phyloP scores from a whole-genome alignment of 116 monocot species.

The Trichopus zeylanicus region DNA sequence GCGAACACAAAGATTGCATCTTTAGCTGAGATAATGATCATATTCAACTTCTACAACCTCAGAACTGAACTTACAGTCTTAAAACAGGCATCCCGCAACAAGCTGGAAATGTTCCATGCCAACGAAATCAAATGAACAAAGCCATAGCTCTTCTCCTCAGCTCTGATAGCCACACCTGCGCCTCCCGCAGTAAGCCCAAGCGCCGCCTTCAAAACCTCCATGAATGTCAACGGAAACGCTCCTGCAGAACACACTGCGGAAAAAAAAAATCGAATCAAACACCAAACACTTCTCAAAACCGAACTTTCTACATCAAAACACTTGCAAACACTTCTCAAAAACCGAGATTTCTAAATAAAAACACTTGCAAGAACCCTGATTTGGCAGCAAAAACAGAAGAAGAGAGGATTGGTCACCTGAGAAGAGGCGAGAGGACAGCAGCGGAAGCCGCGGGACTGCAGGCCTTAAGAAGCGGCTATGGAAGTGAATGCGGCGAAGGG shows the following conservation, averaged over 20 bases:
- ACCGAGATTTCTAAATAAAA: too few species aligned
- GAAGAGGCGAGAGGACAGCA: constrained; percentile 12
- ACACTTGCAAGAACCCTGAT: not conserved
- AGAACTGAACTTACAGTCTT: constrained; percentile 22
- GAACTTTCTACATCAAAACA: too few species aligned
- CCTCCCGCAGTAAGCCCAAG: constrained; percentile 29
- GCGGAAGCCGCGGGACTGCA: constrained; percentile 5
- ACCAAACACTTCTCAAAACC: too few species aligned
- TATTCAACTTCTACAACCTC: not conserved
- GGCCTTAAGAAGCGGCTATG: too few species aligned
- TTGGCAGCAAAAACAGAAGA: not conserved
- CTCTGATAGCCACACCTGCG: constrained; percentile 56
- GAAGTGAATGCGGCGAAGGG: not conserved
- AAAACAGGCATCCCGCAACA: constrained; percentile 24
- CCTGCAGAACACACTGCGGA: constrained; percentile 8
- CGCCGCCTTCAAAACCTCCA: constrained; percentile 66
- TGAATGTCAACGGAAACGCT: constrained; percentile 36
- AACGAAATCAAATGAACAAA: constrained; percentile 55
- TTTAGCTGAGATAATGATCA: not conserved
- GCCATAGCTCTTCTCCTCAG: constrained; percentile 67
- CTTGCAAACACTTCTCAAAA: too few species aligned
- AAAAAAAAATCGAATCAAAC: too few species aligned
- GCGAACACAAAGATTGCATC: not conserved
- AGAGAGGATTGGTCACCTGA: constrained; percentile 14
- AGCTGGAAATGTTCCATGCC: constrained; percentile 45